Evolutionary conservation across 1,139 yeast genomes (phyloP).

Genomic region (Candida dubliniensis): DNA sequence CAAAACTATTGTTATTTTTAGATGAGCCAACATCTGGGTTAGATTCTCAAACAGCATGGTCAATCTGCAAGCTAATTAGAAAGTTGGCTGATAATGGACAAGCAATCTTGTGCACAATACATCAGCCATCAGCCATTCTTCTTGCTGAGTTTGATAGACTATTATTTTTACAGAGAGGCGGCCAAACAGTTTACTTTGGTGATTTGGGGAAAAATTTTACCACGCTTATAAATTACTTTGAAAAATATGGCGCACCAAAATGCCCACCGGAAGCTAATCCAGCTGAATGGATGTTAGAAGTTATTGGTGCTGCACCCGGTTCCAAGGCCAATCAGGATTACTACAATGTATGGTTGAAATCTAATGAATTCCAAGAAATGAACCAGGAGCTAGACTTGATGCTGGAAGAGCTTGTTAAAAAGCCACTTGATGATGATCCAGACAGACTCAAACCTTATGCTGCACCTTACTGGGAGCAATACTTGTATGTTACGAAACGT

Average conservation of each 20-base stretch:
- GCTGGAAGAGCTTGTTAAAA: constrained; percentile 32
- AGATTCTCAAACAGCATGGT: constrained; percentile 48
- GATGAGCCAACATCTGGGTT: constrained; percentile 45
- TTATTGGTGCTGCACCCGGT: constrained; percentile 43
- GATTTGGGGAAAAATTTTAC: constrained; percentile 58
- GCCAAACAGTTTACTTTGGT: constrained; percentile 67
- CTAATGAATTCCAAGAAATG: constrained; percentile 23
- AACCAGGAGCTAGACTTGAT: constrained; percentile 22
- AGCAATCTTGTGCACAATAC: constrained; percentile 45
- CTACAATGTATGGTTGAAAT: constrained; percentile 32
- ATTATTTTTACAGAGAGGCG: constrained; percentile 44
- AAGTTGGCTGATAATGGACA: constrained; percentile 45
- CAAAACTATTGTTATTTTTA: constrained; percentile 36
- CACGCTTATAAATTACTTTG: constrained; percentile 55
- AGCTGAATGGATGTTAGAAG: constrained; percentile 57
- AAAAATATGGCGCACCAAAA: constrained; percentile 48
- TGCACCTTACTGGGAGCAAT: constrained; percentile 23
- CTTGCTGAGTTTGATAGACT: constrained; percentile 37
- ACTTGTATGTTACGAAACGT: constrained; percentile 22
- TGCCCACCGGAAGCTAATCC: constrained; percentile 50
- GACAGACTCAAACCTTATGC: constrained; percentile 25
- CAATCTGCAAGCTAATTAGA: constrained; percentile 42
- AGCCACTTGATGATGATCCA: constrained; percentile 22
- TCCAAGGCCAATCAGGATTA: constrained; percentile 32
- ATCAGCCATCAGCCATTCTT: constrained; percentile 43